Evolutionary conservation across 2,329 filamentous ascomycete genomes (phyloP).

Genomic region (Hawksworthiomyces lignivorus): DNA sequence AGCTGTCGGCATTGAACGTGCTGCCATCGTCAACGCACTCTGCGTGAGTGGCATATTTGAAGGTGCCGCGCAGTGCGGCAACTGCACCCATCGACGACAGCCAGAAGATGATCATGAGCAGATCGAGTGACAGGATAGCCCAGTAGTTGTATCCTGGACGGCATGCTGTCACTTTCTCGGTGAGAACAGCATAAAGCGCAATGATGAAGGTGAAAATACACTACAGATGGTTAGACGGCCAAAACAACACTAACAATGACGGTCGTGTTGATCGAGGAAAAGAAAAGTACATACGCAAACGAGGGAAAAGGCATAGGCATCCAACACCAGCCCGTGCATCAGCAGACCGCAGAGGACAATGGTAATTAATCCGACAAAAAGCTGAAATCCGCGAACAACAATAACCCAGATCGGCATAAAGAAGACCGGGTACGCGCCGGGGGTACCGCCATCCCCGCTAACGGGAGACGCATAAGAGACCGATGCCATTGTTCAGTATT

Average conservation of each 20-base stretch:
- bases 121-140: constrained; percentile 24
- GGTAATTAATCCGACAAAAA: constrained; percentile 21
- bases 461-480: constrained; percentile 10
- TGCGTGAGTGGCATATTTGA: constrained; percentile 15
- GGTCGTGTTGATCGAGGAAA: background rate
- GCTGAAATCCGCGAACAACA: constrained; percentile 21
- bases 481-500: background rate
- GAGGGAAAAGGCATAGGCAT: constrained; percentile 20
- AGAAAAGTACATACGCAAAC: constrained; percentile 20
- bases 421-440: constrained; percentile 18
- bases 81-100: constrained; percentile 24
- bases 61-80: constrained; percentile 21
- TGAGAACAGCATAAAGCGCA: constrained; percentile 20
- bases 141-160: constrained; percentile 25
- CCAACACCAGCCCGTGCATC: constrained; percentile 23
- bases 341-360: constrained; percentile 19
- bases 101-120: constrained; percentile 26
- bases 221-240: constrained; percentile 12
- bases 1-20: constrained; percentile 19
- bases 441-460: constrained; percentile 6
- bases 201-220: constrained; percentile 22
- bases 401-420: constrained; percentile 19
- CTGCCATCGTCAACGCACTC: constrained; percentile 22
- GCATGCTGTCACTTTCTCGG: constrained; percentile 20
- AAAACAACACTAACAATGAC: background rate